Conservation (phyloP, 106 monocot genomes). For the Acorus gramineus region DNA sequence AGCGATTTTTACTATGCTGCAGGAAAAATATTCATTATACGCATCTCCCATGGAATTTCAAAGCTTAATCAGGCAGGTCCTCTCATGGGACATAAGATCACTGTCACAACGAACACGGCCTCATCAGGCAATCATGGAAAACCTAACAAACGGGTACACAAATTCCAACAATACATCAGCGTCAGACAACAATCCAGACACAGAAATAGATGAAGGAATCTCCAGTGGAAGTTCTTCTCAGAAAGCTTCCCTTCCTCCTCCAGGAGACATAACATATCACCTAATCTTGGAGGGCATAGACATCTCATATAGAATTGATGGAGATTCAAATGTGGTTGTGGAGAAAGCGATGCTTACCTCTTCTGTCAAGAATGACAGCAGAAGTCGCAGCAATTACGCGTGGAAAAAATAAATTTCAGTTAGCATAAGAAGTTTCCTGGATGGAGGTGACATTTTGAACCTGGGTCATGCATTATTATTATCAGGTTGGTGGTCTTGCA, state of each 20-base stretch:
- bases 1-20: constrained; percentile 7
- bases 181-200: background rate
- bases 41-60: constrained; percentile 55
- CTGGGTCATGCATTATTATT: too few species aligned
- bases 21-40: constrained; percentile 70
- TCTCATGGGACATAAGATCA: constrained; percentile 87
- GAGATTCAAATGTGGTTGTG: constrained; percentile 38
- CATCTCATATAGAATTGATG: constrained; percentile 61
- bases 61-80: constrained; percentile 60
- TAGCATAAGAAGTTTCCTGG: too few species aligned
- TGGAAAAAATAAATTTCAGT: too few species aligned
- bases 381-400: too few species aligned
- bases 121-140: constrained; percentile 14
- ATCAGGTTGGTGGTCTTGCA: too few species aligned
- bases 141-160: background rate
- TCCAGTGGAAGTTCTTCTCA: background rate
- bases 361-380: too few species aligned
- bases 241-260: background rate
- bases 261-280: constrained; percentile 39
- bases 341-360: constrained; percentile 35
- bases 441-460: too few species aligned
- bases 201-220: background rate
- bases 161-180: background rate
- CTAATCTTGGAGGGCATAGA: constrained; percentile 66
- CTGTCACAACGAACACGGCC: constrained; percentile 56